A percentile compares a stretch with the other conserved stretches of the same genome.
phyloP scores from a whole-genome alignment of 306 rosid species.

The Glycine tomentella region DNA sequence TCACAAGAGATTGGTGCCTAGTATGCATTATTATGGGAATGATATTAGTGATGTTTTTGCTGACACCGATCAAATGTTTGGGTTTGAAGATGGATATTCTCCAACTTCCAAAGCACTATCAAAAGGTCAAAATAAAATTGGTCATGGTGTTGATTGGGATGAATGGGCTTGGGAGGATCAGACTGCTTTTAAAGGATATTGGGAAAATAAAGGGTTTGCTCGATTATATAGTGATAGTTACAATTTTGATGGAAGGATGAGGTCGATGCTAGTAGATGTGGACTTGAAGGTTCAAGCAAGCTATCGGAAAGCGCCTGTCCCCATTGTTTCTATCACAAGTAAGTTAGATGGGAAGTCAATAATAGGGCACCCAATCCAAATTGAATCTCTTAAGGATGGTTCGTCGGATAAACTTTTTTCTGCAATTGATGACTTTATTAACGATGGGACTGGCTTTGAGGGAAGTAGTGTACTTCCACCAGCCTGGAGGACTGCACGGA shows the following conservation, averaged over 20 bases:
- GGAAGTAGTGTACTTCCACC: constrained; percentile 77
- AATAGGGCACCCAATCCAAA: constrained; percentile 90
- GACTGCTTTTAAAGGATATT: constrained; percentile 64
- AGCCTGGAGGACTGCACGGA: constrained; percentile 98
- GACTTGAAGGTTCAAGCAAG: constrained; percentile 92
- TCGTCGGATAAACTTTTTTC: constrained; percentile 69
- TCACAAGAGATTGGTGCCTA: constrained; percentile 45
- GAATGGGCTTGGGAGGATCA: constrained; percentile 76
- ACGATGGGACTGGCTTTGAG: constrained; percentile 65
- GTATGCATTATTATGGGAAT: constrained; percentile 46
- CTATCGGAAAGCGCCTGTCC: constrained; percentile 84
- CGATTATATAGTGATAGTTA: constrained; percentile 53
- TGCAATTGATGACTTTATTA: constrained; percentile 61
- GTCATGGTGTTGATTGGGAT: constrained; percentile 69
- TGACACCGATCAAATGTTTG: constrained; percentile 59
- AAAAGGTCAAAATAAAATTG: constrained; percentile 54
- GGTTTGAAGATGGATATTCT: constrained; percentile 66
- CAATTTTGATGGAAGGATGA: constrained; percentile 62
- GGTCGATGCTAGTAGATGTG: constrained; percentile 75
- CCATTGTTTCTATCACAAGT: constrained; percentile 90
- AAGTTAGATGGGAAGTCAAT: constrained; percentile 89
- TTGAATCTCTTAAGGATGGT: constrained; percentile 83
- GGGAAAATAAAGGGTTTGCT: constrained; percentile 66
- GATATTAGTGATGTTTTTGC: constrained; percentile 56
- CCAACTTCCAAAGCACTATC: constrained; percentile 56